Evolutionary conservation across 805 yeast genomes (phyloP).

Genomic region (Candida oleophila): DNA sequence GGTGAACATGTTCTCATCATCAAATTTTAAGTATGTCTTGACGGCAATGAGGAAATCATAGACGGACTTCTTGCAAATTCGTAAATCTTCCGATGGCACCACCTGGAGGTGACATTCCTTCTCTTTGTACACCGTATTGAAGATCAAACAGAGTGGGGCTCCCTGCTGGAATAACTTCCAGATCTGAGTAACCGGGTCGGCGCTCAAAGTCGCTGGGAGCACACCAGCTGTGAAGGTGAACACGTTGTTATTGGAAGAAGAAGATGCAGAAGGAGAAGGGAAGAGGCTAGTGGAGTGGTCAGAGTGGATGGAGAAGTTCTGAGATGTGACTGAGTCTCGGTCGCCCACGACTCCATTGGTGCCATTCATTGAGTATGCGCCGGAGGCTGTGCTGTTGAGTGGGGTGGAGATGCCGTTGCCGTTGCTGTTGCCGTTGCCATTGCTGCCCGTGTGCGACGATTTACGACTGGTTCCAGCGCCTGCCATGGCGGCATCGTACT

Average conservation of each 20-base stretch:
- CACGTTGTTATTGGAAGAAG: constrained; percentile 25
- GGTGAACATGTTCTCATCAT: constrained; percentile 83
- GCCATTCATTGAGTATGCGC: background rate
- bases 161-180: constrained; percentile 91
- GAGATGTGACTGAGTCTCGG: constrained; percentile 32
- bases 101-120: constrained; percentile 54
- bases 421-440: background rate
- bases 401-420: constrained; percentile 12
- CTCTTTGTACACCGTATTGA: constrained; percentile 58
- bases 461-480: constrained; percentile 5
- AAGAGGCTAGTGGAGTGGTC: constrained; percentile 25
- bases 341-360: constrained; percentile 19
- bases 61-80: constrained; percentile 82
- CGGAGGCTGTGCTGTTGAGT: constrained; percentile 4
- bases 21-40: constrained; percentile 67
- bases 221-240: constrained; percentile 75
- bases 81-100: constrained; percentile 74
- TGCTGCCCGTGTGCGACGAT: constrained; percentile 9
- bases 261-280: constrained; percentile 22
- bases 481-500: constrained; percentile 14
- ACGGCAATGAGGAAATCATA: constrained; percentile 89
- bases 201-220: constrained; percentile 66
- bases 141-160: constrained; percentile 82
- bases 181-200: constrained; percentile 91
- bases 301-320: constrained; percentile 36